phyloP scores from a whole-genome alignment of 306 rosid genomes.

The Quercus dentata region DNA sequence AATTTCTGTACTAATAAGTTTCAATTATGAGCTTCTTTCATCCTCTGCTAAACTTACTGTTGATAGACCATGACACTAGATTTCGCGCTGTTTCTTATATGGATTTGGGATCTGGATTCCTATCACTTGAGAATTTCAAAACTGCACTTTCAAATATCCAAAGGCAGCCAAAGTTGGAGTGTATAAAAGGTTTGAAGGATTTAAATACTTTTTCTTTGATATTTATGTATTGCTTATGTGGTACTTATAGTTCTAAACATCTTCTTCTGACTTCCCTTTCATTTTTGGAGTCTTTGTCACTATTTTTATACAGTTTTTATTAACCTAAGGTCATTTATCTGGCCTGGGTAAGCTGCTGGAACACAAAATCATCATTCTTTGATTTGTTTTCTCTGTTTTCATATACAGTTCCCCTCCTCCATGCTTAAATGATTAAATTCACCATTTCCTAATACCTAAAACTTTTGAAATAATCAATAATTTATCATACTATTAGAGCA shows the following conservation, averaged over 20 bases:
- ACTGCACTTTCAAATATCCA: slow-evolving; percentile 59
- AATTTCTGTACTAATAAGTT: neutral
- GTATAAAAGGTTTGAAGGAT: slow-evolving; percentile 57
- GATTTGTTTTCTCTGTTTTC: neutral
- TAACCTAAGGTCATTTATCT: neutral
- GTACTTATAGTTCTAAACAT: neutral
- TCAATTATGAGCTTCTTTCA: neutral
- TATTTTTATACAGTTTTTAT: neutral
- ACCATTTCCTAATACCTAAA: too few relatives aligned
- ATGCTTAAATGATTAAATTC: too few relatives aligned
- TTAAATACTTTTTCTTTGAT: neutral
- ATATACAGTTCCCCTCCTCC: neutral
- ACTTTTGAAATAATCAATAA: too few relatives aligned
- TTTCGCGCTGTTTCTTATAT: slow-evolving; percentile 71
- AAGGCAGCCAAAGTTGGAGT: slow-evolving; percentile 79
- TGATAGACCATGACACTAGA: slow-evolving; percentile 42
- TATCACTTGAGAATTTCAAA: slow-evolving; percentile 62
- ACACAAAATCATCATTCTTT: neutral
- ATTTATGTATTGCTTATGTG: neutral
- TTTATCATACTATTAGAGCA: too few relatives aligned
- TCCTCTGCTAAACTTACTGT: slow-evolving; percentile 23
- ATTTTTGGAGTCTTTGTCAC: neutral
- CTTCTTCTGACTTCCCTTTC: neutral
- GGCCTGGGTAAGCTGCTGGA: neutral
- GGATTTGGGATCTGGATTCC: slow-evolving; percentile 68